Base-by-base conservation (phyloP, 1,284 basidiomycete genomes). In the Vanrija pseudolonga region DNA sequence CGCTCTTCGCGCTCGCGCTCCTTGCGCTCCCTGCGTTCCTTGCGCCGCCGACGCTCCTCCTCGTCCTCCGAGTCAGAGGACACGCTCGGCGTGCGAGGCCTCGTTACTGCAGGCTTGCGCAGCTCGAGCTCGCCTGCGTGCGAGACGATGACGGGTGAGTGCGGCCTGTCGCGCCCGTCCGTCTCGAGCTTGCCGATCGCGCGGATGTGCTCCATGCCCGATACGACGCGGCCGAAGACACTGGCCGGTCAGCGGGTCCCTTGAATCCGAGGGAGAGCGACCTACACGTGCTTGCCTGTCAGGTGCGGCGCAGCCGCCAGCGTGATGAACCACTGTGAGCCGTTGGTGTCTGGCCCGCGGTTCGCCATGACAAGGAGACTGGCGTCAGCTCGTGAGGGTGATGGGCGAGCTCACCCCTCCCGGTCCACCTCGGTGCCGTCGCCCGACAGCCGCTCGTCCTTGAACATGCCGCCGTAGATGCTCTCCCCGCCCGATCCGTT, bases 101-200 rank as follows among this genome's bases (percentile, higher is more conserved):
- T 37, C 11, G 56, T 12, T 11, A 50, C 40, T 2, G 57, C 53
- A 5, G 78, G 78, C 62, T 78, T 79, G 41, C 82, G 81, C 8
- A 90, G 80, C 70, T 91, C 86, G 19, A 96, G 83, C 73, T 96
- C 89, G 20, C 92, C 92, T 54, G 88, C 91, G 67, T 85, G 88
- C 2, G 80, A 76, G 55, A 97, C 85, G n/a, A 82, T 78, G 9
- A 95, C 83, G 2, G 87, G 84, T 1, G 81, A 77, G 3, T 81
- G 72, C 0, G 93, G 93, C 4, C 86, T 80, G 62, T 82, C 80
- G 40, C 74, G 72, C 0, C 65, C 67, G 50, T 76, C 77, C 1
- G 76, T 77, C 6, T 70, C 57, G 9, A 77, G 63, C 48, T 69
- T 66, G 54, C 78, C 78, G 46, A 81, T 77, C 4, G 72, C 62